Evolutionary conservation across 176 grass and related monocot species (phyloP), one percentile per base, ranked within the genome.

Genomic region (Ampelocalamus luodianensis): DNA sequence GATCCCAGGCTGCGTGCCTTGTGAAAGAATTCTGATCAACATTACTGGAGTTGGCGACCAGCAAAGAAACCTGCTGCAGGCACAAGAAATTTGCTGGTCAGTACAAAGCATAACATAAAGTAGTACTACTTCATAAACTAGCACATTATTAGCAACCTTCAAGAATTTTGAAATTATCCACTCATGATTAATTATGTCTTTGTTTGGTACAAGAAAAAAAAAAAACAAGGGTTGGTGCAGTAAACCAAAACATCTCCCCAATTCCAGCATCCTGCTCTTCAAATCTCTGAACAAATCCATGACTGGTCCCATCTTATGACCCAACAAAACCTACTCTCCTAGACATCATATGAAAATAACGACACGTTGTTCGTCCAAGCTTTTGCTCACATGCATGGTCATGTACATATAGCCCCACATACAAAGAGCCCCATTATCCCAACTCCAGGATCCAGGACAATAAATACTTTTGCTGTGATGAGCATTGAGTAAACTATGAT

Each of bases 321-420:
- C 20, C 26, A 36, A 36, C 48, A 54, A 5, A 66, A 18, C 63
- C 48, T 74, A 53, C 24, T 32, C 70, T 32, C 44, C 27, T 55
- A 74, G 48, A 53, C 46, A 53, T 17, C 71, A 74, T 11, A 36
- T 74, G 23, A 62, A 26, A 26, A 13, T 26, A 62, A 13, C 59
- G 13, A 62, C n/a, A 5, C 23, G 10, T 26, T 61, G 10, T 62
- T 56, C 6, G 18, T 56, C 23, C 59, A 27, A 49, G 70, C 12
- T 72, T 72, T 48, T 48, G 70, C 44, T 71, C 44, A 72, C 44
- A 49, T 50, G 44, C 44, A 72, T 46, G 44, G 43, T 15, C n/a
- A 23, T 4, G 36, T 20, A 23, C 0, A 46, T 46, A 46, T 69
- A 12, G 23, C 23, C 20, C 13, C 20, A 29, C 6, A 32, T 71